Evolutionary conservation across 2,329 filamentous ascomycete genomes (phyloP).

Genomic region (Fusarium sp.): DNA sequence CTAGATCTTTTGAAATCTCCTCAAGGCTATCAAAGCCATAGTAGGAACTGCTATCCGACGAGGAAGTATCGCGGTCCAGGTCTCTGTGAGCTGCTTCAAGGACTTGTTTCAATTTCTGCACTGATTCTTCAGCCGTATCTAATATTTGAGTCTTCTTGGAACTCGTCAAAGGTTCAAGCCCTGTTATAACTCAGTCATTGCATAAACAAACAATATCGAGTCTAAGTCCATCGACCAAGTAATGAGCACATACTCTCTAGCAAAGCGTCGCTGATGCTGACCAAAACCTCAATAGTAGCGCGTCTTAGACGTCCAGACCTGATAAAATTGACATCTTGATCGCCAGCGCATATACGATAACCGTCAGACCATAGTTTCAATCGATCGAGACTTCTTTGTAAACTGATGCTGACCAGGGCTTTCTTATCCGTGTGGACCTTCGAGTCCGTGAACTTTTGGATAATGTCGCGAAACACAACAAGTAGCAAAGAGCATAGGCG

Average conservation of each 20-base stretch:
- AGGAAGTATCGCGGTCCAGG: neutral
- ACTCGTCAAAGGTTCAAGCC: neutral
- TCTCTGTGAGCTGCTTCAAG: neutral
- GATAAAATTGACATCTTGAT: neutral
- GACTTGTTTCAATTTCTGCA: neutral
- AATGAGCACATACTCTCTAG: neutral
- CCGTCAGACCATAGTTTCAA: neutral
- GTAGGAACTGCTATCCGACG: neutral
- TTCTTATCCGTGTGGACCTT: neutral
- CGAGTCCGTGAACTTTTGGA: neutral
- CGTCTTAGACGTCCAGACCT: neutral
- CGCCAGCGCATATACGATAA: neutral
- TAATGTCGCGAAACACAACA: neutral
- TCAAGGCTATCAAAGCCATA: neutral
- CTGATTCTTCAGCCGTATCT: neutral
- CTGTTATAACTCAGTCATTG: neutral
- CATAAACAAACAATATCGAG: neutral
- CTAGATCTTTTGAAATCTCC: neutral
- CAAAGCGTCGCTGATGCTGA: neutral
- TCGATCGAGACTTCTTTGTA: neutral
- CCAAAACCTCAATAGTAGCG: neutral
- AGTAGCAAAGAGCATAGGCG: neutral
- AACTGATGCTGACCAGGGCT: neutral
- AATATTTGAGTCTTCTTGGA: neutral
- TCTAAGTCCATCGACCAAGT: neutral